Base-by-base conservation (phyloP, 192 early-diverging fungal species). In the Geosiphon pyriformis region DNA sequence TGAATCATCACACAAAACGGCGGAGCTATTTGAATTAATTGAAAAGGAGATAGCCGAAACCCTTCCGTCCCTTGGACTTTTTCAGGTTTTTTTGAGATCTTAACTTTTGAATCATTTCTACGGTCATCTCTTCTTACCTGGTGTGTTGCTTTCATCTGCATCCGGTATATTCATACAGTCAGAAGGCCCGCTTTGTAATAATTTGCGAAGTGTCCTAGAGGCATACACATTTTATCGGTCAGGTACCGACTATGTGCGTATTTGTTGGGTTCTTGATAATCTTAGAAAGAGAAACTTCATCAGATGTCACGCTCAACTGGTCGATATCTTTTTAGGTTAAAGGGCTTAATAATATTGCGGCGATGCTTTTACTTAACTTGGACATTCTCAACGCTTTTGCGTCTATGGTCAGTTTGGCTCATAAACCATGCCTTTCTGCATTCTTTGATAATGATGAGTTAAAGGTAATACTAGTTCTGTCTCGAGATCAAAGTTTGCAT, bases 321-420 rank as follows among this genome's bases (percentile, higher is more conserved):
- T n/a, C n/a, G 15, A 6, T 42, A 42, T 50, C 3, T 30, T 42
- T 70, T 25, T 32, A 49, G 37, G n/a, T 50, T 33, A 42, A 30
- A 15, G n/a, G 29, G 11, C 25, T 56, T 2, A 37, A 61, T 37
- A 46, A 56, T 26, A 22, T 69, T 26, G 76, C 76, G 17, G 76
- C 73, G 1, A 74, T 78, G 67, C 56, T 78, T 1, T 31, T 78
- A 37, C 58, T 78, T 2, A 78, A 78, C 17, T 72, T 78, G 76
- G 71, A 61, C 1, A 22, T 49, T 6, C 54, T 71, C 31, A 68
- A 65, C 1, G 59, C 73, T 20, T 78, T 74, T 65, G 53, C 61
- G 4, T 53, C 49, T 15, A 27, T 78, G 31, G 58, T 64, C 18
- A 78, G 75, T 37, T 3, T 78, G 27, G 68, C 74, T 6, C 49